These are phyloP conservation scores for Dothistroma septosporum DNA, from an alignment of 2,329 filamentous ascomycete genomes.

Conservation along the genomic window DNA sequence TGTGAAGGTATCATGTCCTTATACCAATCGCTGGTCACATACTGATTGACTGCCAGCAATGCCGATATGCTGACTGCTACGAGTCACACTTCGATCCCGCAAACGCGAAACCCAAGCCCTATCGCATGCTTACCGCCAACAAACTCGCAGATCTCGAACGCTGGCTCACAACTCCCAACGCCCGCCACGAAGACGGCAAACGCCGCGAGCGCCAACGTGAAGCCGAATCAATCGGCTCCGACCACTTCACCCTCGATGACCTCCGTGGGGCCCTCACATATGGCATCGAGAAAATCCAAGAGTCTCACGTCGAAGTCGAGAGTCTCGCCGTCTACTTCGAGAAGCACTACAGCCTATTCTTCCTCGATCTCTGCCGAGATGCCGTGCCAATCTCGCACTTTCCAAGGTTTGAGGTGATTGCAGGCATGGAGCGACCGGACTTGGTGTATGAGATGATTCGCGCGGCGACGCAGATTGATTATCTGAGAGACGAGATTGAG, in stretches of 20 bases:
- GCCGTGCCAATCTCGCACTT: neutral
- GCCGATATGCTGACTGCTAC: neutral
- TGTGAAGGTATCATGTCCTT: neutral
- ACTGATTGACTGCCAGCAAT: neutral
- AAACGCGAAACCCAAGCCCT: neutral
- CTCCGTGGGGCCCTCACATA: neutral
- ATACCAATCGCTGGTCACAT: neutral
- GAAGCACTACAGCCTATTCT: neutral
- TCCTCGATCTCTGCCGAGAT: neutral
- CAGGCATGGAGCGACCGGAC: neutral
- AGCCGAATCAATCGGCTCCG: neutral
- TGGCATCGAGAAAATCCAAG: neutral
- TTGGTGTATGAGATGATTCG: neutral
- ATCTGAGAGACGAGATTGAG: neutral
- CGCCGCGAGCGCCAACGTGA: neutral
- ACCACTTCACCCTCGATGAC: neutral
- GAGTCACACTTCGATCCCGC: neutral
- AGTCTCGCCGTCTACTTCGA: neutral
- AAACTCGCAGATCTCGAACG: neutral
- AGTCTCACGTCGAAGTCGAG: neutral
- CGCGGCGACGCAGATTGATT: neutral
- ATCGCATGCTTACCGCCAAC: neutral
- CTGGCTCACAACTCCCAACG: conserved; percentile 3
- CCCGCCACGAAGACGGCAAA: neutral
- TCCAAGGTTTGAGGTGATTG: neutral